phyloP scores from a whole-genome alignment of 805 yeast species.

The Barnettozyma pratensis region DNA sequence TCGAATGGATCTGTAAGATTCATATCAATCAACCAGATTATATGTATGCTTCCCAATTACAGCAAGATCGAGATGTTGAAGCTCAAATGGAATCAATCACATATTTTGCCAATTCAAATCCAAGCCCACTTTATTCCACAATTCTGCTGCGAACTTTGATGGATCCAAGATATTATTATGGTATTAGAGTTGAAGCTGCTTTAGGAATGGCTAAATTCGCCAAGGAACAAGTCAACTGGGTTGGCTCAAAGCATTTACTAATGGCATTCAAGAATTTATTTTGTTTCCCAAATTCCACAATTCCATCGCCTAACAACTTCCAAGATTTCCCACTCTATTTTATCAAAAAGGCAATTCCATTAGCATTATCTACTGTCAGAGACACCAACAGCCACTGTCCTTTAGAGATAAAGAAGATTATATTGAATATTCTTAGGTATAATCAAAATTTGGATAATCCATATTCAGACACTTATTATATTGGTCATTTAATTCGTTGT shows the following conservation, averaged over 20 bases:
- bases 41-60: conserved; percentile 91
- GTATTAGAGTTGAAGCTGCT: conserved; percentile 86
- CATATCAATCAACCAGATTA: conserved; percentile 86
- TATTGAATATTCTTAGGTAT: conserved; percentile 69
- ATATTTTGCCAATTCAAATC: conserved; percentile 60
- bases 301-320: conserved; percentile 82
- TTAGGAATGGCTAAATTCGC: conserved; percentile 68
- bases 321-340: conserved; percentile 63
- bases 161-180: conserved; percentile 84
- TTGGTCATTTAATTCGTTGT: conserved; percentile 51
- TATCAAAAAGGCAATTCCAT: conserved; percentile 64
- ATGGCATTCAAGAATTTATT: conserved; percentile 63
- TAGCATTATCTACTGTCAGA: conserved; percentile 52
- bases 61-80: conserved; percentile 92
- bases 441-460: conserved; percentile 81
- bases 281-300: conserved; percentile 62
- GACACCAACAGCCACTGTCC: conserved; percentile 64
- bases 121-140: conserved; percentile 65
- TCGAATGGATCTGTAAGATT: conserved; percentile 89
- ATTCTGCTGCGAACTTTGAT: conserved; percentile 72
- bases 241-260: conserved; percentile 70
- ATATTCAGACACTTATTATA: conserved; percentile 67
- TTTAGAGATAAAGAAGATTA: conserved; percentile 49
- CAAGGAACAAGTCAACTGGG: conserved; percentile 50
- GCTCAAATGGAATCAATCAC: conserved; percentile 85